Conservation (phyloP, 345 rosid species). For the Clausena lansium region DNA sequence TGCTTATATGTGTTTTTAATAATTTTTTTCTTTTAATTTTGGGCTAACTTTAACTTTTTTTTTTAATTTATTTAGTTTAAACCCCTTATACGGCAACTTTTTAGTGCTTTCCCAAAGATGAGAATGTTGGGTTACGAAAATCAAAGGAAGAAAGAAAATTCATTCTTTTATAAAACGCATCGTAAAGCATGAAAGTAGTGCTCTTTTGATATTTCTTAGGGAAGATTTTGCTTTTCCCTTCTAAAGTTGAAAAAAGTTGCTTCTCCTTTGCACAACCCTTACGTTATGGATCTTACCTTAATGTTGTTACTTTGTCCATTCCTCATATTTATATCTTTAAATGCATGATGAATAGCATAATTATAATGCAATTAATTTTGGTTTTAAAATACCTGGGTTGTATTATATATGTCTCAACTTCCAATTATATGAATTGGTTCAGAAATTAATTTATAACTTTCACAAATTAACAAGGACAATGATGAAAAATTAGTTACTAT, state of each 20-base stretch:
- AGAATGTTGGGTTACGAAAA: constrained; percentile 47
- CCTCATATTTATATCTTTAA: neutral
- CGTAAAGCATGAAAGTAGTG: constrained; percentile 46
- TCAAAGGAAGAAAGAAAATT: constrained; percentile 32
- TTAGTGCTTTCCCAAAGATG: constrained; percentile 36
- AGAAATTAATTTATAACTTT: neutral
- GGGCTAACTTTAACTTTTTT: constrained; percentile 6
- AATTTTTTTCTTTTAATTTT: neutral
- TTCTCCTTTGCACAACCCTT: constrained; percentile 48
- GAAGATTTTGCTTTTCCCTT: constrained; percentile 50
- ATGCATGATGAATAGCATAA: neutral
- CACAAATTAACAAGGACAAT: no score
- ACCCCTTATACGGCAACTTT: constrained; percentile 21
- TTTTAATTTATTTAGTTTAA: constrained; percentile 15
- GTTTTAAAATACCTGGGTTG: neutral
- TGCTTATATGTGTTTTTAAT: constrained; percentile 22
- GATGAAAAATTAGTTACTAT: neutral
- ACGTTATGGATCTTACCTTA: constrained; percentile 43
- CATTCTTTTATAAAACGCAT: constrained; percentile 38
- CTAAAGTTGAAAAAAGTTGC: constrained; percentile 48
- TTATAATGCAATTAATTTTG: neutral
- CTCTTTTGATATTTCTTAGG: constrained; percentile 39
- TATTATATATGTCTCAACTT: neutral
- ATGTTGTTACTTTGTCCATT: constrained; percentile 1
- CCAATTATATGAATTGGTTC: neutral